Evolutionary conservation across 2,329 filamentous ascomycete genomes (phyloP).

Genomic region (Botryotinia convoluta): DNA sequence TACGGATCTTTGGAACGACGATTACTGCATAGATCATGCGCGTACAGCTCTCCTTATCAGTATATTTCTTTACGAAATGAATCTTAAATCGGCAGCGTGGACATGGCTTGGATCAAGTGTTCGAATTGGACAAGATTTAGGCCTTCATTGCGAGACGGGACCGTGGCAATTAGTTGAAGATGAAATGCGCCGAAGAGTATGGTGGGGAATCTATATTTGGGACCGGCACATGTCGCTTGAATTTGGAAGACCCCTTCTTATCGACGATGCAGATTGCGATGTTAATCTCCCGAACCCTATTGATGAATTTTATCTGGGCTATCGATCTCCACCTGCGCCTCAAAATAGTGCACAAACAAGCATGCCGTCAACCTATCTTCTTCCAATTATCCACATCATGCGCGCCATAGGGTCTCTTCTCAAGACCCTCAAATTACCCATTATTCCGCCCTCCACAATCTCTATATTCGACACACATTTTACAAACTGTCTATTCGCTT

Average conservation of each 20-base stretch:
- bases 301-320: slow-evolving; percentile 73
- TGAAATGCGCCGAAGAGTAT: slow-evolving; percentile 83
- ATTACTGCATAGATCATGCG: slow-evolving; percentile 72
- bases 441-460: slow-evolving; percentile 64
- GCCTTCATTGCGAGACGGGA: slow-evolving; percentile 72
- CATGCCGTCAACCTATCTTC: slow-evolving; percentile 65
- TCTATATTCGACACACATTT: slow-evolving; percentile 82
- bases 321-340: slow-evolving; percentile 43
- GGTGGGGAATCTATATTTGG: slow-evolving; percentile 92
- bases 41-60: slow-evolving; percentile 70
- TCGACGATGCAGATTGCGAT: slow-evolving; percentile 87
- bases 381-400: slow-evolving; percentile 78
- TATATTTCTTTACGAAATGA: slow-evolving; percentile 80
- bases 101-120: slow-evolving; percentile 80
- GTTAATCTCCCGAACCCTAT: slow-evolving; percentile 74
- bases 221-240: slow-evolving; percentile 81
- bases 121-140: slow-evolving; percentile 77
- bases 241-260: slow-evolving; percentile 74
- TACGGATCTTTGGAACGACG: slow-evolving; percentile 79
- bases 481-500: slow-evolving; percentile 67
- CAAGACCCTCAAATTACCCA: slow-evolving; percentile 65
- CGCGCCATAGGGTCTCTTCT: slow-evolving; percentile 73
- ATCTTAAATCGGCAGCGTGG: slow-evolving; percentile 81
- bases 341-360: slow-evolving; percentile 45
- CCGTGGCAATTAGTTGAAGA: slow-evolving; percentile 72